Base-by-base conservation (phyloP, 2,329 filamentous ascomycete genomes). In the Ophidiomyces ophidiicola region DNA sequence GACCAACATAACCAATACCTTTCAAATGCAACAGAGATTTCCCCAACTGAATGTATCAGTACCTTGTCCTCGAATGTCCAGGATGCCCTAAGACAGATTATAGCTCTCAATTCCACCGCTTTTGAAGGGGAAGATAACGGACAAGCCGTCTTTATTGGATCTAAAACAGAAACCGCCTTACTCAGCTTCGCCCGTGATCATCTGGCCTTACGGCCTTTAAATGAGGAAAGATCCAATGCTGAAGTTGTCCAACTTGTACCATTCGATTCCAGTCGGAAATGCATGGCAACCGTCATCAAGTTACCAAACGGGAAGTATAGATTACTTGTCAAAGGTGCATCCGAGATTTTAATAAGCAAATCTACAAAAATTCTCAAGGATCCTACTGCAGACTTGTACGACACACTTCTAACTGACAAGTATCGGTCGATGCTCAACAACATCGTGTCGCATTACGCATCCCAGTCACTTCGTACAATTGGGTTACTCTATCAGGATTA, bases 121-220 rank as follows among this genome's bases (percentile, higher is more conserved):
- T 82, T 82, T 47, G 76, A 82, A 52, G 70, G 71, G 4, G 73
- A 78, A 30, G 68, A 74, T 30, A 69, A 77, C 29, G 76, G 76
- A 21, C 64, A 68, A 12, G 60, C 57, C 24, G 63, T 70, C 0
- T 86, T 82, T 48, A 70, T 85, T 45, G 81, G 81, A 20, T 84
- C 80, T 4, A 85, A 84, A 60, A 86, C 81, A 0, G 81, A 86
- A 54, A 83, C 79, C 3, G 80, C 81, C 15, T 65, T 86, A 8
- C 67, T 86, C n/a, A 66, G 68, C 17, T 83, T 84, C 53, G 76
- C 78, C 14, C 69, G 71, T 34, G 74, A 80, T 34, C 66, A 74
- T 50, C 63, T 85, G 10, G 78, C 69, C 29, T 76, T 85, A 66
- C 71, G 75, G 1, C 72, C 71, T 4, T 68, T 84, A 11, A 68